A percentile compares a stretch with the other conserved stretches of the same genome.
Conservation (phyloP, 306 rosid species). For the Glycyrrhiza uralensis region DNA sequence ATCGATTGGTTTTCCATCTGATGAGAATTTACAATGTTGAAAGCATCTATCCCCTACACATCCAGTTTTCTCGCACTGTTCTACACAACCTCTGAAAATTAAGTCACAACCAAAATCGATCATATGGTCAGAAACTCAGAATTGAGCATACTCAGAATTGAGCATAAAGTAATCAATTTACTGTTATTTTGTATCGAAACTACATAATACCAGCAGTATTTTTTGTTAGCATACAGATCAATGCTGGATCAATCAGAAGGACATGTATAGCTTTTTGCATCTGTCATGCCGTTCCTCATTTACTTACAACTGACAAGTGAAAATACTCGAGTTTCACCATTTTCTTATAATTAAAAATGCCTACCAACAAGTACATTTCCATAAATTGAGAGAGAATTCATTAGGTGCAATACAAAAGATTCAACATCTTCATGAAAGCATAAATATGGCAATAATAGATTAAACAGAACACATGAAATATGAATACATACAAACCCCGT, state of each 20-base stretch:
- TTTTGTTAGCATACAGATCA: constrained; percentile 11
- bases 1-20: constrained; percentile 92
- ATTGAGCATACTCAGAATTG: too few relatives aligned
- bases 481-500: background rate
- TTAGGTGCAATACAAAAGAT: background rate
- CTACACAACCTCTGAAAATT: constrained; percentile 67
- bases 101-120: constrained; percentile 13
- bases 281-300: background rate
- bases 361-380: background rate
- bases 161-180: background rate
- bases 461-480: background rate
- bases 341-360: background rate
- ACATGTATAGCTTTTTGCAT: background rate
- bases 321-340: background rate
- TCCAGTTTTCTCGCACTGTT: constrained; percentile 79
- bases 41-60: constrained; percentile 84
- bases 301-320: background rate
- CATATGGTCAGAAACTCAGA: background rate
- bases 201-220: background rate
- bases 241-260: background rate
- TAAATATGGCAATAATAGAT: background rate
- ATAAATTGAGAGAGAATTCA: background rate
- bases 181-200: background rate
- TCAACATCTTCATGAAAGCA: background rate
- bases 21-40: constrained; percentile 96